Base-by-base conservation (phyloP, 2,329 filamentous ascomycete species). In the Triangularia verruculosa region DNA sequence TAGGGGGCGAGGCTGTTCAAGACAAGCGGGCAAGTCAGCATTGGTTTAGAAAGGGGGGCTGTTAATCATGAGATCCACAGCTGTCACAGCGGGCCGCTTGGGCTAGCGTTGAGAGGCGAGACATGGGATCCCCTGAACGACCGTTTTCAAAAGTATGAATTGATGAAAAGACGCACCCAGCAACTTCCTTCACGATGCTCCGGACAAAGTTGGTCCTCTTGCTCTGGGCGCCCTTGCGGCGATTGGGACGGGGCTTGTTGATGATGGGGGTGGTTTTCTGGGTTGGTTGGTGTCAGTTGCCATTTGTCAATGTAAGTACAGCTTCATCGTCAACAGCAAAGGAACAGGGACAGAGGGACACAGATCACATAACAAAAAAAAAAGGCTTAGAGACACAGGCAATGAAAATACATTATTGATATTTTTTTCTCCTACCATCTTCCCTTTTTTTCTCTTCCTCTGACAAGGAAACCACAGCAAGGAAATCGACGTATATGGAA, bases 151-250 rank as follows among this genome's bases (percentile, higher is more conserved):
- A 24, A 25, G 13, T 22, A 22, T 13, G 17, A 43, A 58, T 22
- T 27, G 30, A 47, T 13, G 28, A 3, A 2, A n/a, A 39, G 69
- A 86, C 89, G 78, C 87, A 93, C 90, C 91, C 95, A 81, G 93
- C 89, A 80, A 98, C 95, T 86, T 99, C 95, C 87, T 96, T 96
- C 81, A 97, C 92, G 79, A 99, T 90, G 78, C 97, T 93, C 75
- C 95, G 88, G 74, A 98, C 94, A 83, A 99, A 98, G 75, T 91
- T 89, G 74, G 95, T 98, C 77, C 93, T 89, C 89, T 96, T 97
- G 85, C 91, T 96, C 78, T 96, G 85, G 83, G 95, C 91, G 74
- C 95, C 95, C 88, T 97, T 98, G 84, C 89, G 93, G 74, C 89
- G 85, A 77, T 89, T 91, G 76, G 93, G 86, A 76, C 89, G 87